Evolutionary conservation across 2,329 filamentous ascomycete genomes (phyloP).

Genomic region (Paraconiothyrium sp.): DNA sequence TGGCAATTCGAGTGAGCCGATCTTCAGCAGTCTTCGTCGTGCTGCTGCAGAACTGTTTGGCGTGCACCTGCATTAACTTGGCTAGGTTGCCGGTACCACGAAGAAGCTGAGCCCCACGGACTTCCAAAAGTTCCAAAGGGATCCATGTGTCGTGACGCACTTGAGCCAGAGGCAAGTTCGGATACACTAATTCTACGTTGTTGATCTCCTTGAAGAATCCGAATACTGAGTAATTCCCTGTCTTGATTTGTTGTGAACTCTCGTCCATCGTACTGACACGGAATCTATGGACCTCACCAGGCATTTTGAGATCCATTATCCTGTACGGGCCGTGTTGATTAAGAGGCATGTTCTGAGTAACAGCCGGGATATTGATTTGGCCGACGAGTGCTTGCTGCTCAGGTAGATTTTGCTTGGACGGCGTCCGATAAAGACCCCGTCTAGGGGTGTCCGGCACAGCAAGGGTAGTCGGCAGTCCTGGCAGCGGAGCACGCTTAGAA

Average conservation of each 20-base stretch:
- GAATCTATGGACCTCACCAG: neutral
- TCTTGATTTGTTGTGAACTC: neutral
- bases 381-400: no score
- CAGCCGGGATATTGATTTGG: no score
- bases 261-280: no score
- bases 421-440: no score
- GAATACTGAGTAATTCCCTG: neutral
- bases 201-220: neutral
- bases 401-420: no score
- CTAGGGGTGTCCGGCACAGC: no score
- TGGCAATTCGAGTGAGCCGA: no score
- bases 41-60: neutral
- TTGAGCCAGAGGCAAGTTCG: neutral
- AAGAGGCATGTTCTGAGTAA: no score
- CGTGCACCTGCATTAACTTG: neutral
- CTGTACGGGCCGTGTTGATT: neutral
- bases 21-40: no score
- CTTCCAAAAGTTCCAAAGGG: neutral
- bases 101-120: neutral
- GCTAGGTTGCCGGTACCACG: neutral
- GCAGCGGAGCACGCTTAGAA: neutral
- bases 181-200: neutral
- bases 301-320: neutral
- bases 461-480: no score
- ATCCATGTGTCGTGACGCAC: neutral